Evolutionary conservation across 805 yeast genomes (phyloP).

Genomic region (Ogataea kodamae): DNA sequence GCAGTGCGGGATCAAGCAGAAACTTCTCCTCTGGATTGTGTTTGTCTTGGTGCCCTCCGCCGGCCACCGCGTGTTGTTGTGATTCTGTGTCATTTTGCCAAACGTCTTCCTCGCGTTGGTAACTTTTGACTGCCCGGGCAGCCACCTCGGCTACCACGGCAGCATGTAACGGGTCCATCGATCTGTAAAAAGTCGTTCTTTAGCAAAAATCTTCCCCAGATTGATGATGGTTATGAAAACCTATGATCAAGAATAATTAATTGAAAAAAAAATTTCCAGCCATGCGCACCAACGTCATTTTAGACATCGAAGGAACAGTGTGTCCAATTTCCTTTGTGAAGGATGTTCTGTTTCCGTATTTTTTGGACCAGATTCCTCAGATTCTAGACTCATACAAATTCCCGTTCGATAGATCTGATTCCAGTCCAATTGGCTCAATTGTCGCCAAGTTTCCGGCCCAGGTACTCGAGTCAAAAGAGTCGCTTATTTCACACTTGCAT

Average conservation of each 20-base stretch:
- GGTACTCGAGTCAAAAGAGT: conserved; percentile 24
- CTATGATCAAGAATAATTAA: conserved; percentile 9
- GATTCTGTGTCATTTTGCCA: conserved; percentile 9
- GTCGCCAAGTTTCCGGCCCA: conserved; percentile 46
- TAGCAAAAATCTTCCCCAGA: conserved; percentile 11
- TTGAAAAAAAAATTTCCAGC: conserved; percentile 4
- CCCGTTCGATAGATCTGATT: conserved; percentile 29
- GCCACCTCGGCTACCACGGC: conserved; percentile 19
- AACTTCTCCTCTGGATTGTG: conserved; percentile 18
- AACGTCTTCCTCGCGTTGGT: conserved; percentile 11
- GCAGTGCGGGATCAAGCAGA: conserved; percentile 25
- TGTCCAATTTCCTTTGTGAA: conserved; percentile 90
- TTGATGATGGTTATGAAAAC: conserved; percentile 19
- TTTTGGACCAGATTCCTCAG: conserved; percentile 47
- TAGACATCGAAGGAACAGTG: conserved; percentile 91
- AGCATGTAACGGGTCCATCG: conserved; percentile 22
- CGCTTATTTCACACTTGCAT: conserved; percentile 46
- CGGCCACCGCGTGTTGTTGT: conserved; percentile 3
- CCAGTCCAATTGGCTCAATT: conserved; percentile 30
- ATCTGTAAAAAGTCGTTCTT: conserved; percentile 9
- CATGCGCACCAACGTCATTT: conserved; percentile 34
- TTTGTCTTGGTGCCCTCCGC: conserved; percentile 1
- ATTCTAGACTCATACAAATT: conserved; percentile 32
- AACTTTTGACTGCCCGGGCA: conserved; percentile 22
- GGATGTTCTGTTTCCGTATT: conserved; percentile 73